Evolutionary conservation across 2,329 filamentous ascomycete genomes (phyloP), one percentile per base, ranked within the genome.

Genomic region (Xylaria multiplex): DNA sequence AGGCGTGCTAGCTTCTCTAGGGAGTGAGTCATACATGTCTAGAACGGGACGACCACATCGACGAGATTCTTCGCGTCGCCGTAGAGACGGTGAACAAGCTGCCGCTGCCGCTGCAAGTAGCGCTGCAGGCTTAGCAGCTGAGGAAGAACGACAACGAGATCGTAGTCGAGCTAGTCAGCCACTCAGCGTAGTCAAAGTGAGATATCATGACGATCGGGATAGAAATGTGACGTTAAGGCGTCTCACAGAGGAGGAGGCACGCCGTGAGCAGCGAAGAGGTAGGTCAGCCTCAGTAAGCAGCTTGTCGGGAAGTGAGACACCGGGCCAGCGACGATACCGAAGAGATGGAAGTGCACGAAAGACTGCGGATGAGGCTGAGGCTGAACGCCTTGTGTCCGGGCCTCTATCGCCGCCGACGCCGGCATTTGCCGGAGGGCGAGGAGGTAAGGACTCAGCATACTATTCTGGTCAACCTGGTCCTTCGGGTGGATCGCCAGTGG

Each of bases 191-290:
- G 83, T 90, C 64, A 88, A 86, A 74, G 78, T 90, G 62, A 86
- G 85, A 72, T 81, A 89, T 53, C 84, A 88, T 69, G 85, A 88
- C 69, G 87, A 90, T 71, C 83, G 82, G 37, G 84, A 88, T 65
- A 81, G 85, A 67, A 88, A 88, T 68, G 83, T 90, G 63, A 90
- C 88, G 14, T 78, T 90, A 48, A 83, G 88, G 43, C 82, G 86
- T 42, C 78, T 90, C 27, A 89, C 88, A 0, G 87, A 89, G 30
- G 84, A 88, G 67, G 88, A 90, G 74, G 81, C 85, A 80, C 81
- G 35, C 13, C 80, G 81, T 50, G 76, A 78, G 9, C 74, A 77
- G 27, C 76, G 79, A 55, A 75, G 80, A 43, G 76, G 77, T 50
- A 79, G 86, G 57, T 81, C 78, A 49, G 84, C 85, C 65, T 87